A percentile compares a stretch with the other conserved stretches of the same genome.
phyloP scores from a whole-genome alignment of 2,329 filamentous ascomycete species.

The Ophiostoma novo-ulmi region DNA sequence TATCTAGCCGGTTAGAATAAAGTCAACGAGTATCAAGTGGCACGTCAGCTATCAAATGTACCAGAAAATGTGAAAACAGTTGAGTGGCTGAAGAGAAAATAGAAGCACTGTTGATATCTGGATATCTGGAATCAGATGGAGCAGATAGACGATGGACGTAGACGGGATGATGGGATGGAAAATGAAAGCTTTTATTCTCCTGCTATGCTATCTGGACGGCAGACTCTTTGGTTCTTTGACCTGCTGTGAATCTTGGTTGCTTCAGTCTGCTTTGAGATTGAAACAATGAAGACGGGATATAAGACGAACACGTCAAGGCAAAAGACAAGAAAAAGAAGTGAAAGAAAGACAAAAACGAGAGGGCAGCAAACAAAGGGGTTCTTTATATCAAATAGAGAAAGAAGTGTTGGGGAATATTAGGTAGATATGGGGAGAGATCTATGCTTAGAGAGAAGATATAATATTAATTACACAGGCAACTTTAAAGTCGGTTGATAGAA shows the following conservation, averaged over 20 bases:
- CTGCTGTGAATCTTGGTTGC: background rate
- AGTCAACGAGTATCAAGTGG: background rate
- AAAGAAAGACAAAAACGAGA: slow-evolving; percentile 5
- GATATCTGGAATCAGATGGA: slow-evolving; percentile 1
- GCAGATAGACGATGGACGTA: background rate
- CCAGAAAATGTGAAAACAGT: background rate
- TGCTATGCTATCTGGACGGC: slow-evolving; percentile 25
- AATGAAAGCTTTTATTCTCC: slow-evolving; percentile 25
- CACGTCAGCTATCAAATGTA: background rate
- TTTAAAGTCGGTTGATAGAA: background rate
- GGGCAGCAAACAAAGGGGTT: slow-evolving; percentile 5
- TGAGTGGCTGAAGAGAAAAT: background rate
- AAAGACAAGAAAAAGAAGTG: background rate
- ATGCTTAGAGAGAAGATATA: background rate
- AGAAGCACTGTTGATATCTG: slow-evolving; percentile 12
- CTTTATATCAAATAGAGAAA: slow-evolving; percentile 1
- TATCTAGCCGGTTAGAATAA: slow-evolving; percentile 14
- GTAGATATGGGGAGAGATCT: background rate
- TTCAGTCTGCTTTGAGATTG: background rate
- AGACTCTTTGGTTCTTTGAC: background rate
- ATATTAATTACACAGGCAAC: background rate
- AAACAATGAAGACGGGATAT: background rate
- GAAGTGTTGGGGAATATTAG: background rate
- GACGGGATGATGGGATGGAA: slow-evolving; percentile 2
- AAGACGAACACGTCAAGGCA: background rate